Evolutionary conservation across 2,329 filamentous ascomycete genomes (phyloP), one percentile per base, ranked within the genome.

Genomic region (Escovopsis weberi): DNA sequence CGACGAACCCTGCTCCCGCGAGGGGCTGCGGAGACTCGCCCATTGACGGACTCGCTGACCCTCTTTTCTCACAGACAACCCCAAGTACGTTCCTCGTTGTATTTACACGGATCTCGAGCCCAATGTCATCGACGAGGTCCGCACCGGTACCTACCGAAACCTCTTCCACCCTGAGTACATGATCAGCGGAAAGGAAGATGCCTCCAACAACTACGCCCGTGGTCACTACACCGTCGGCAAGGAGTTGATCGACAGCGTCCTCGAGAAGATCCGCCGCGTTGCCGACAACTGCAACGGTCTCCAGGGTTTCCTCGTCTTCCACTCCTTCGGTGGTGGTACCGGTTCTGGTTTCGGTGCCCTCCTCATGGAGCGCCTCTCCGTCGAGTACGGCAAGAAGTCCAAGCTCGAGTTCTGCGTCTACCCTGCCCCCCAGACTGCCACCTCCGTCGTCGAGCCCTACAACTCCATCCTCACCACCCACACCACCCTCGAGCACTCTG

Each of bases 81-180:
- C 91, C 70, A 96, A 96, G 75, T 96, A 96, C 63, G 91, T 98
- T 54, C 91, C 89, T 58, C 87, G 91, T 62, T 91, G 91, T 64
- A 96, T 98, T 72, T 96, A 96, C 80, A 86, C 82, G 75, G 91
- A 98, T 83, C 85, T 98, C 63, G 91, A 98, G 76, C 91, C 91
- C 73, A 96, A 96, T 62, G 91, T 96, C 60, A 82, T 98, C 73
- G 91, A 98, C 62, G 91, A 96, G 74, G 91, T 96, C 70, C 88
- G 91, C 72, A 96, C 88, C 58, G 91, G 91, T 62, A 69, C 86
- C 64, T 98, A 96, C 80, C 85, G 89, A 61, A 83, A 78, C 63
- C 82, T 98, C 52, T 96, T 96, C 80, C 91, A 96, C 75, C 91
- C 91, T 47, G 91, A 96, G 72, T 84, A 93, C 72, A 94, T 98